Evolutionary conservation across 2,329 filamentous ascomycete genomes (phyloP), one percentile per base, ranked within the genome.

Genomic region (Claviceps humidiphila): DNA sequence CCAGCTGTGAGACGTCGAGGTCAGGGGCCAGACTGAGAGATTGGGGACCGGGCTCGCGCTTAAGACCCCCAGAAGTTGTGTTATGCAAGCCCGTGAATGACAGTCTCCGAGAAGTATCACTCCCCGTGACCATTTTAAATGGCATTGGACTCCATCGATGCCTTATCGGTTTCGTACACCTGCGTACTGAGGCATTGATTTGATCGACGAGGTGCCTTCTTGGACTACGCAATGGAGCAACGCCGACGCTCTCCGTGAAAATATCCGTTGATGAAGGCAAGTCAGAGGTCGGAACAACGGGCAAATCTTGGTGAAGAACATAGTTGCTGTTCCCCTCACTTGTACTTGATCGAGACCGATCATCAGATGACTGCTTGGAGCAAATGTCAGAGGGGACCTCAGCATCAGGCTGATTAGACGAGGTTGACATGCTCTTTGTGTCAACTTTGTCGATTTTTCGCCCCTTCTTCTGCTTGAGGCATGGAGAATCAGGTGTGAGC

Each of bases 131-230:
- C 55, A 84, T 80, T 45, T 80, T 81, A 41, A 81, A 84, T 43
- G 83, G 70, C 64, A 81, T 78, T 45, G 77, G 76, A 64, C 78
- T 81, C 78, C 79, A 82, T 72, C 77, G 77, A 60, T 81, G 78
- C 52, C 74, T 71, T 54, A 71, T 64, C 47, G 71, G 62, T 17
- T 55, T 43, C 46, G 52, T 48, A 17, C 17, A 38, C 37, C 70
- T 67, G 38, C 73, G 69, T 58, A 71, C 75, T 58, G 71, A 71
- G 55, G 76, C 71, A 4, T 71, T 72, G 30, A 76, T 66, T 22
- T 66, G 70, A 47, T 81, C 77, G 46, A 68, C 68, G 1, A 76
- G 75, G 24, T 65, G 67, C 56, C 70, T 70, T 59, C 69, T 72
- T 51, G 65, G 64, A 8, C 76, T 72, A 46, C 71, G 69, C 17